phyloP scores from a whole-genome alignment of 192 early-diverging fungal genomes.

The Backusella westeae region DNA sequence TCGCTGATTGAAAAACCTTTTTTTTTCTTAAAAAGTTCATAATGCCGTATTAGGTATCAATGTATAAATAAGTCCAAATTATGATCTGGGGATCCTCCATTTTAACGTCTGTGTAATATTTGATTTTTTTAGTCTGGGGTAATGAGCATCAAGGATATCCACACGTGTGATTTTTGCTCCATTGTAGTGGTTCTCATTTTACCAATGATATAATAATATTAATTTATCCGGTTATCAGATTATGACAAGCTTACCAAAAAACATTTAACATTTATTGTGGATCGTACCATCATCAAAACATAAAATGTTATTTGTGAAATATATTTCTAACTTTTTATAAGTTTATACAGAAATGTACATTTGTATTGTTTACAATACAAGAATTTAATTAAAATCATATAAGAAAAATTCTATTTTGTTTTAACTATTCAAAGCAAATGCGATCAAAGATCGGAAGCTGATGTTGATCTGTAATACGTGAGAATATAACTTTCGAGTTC shows the following conservation, averaged over 20 bases:
- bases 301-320: background rate
- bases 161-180: background rate
- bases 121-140: background rate
- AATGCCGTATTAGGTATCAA: background rate
- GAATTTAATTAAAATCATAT: background rate
- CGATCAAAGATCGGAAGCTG: background rate
- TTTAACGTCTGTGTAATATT: background rate
- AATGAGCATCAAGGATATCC: background rate
- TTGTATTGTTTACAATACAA: background rate
- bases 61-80: background rate
- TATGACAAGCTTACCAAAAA: background rate
- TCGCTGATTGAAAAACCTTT: background rate
- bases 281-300: background rate
- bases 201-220: background rate
- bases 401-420: background rate
- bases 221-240: background rate
- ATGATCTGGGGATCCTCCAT: background rate
- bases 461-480: background rate
- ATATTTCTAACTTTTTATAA: background rate
- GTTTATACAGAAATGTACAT: background rate
- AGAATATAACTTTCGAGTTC: background rate
- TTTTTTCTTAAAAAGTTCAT: background rate
- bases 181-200: background rate
- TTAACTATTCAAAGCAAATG: background rate
- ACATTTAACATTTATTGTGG: background rate